phyloP scores from a whole-genome alignment of 768 basidiomycete species.

The Lactarius hengduanensis region DNA sequence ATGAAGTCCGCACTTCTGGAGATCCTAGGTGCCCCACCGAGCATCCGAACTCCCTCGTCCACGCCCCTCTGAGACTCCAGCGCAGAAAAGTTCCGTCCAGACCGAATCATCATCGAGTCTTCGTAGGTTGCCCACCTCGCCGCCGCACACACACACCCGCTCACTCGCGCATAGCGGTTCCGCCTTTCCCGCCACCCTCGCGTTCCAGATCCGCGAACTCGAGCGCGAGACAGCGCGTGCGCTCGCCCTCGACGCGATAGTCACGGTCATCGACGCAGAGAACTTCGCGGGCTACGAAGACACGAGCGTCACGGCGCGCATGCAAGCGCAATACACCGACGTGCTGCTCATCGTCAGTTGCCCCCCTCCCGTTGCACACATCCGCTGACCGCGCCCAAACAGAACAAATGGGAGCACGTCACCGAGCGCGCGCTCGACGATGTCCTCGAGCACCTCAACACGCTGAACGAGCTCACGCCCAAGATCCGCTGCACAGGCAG shows the following conservation, averaged over 20 bases:
- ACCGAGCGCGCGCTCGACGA: slow-evolving; percentile 76
- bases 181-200: slow-evolving; percentile 93
- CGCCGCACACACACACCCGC: background rate
- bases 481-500: slow-evolving; percentile 67
- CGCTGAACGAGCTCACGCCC: slow-evolving; percentile 87
- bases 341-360: slow-evolving; percentile 74
- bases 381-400: background rate
- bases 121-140: slow-evolving; percentile 54
- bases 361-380: background rate
- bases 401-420: slow-evolving; percentile 92
- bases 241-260: slow-evolving; percentile 83
- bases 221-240: slow-evolving; percentile 74
- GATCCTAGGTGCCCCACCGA: slow-evolving; percentile 61
- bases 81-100: slow-evolving; percentile 79
- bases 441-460: slow-evolving; percentile 83
- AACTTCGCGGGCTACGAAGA: slow-evolving; percentile 95
- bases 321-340: slow-evolving; percentile 96
- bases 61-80: background rate
- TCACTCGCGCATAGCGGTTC: slow-evolving; percentile 59
- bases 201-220: slow-evolving; percentile 90
- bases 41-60: background rate
- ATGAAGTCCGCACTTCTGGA: slow-evolving; percentile 90
- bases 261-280: slow-evolving; percentile 89
- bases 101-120: slow-evolving; percentile 94
- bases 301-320: slow-evolving; percentile 84